Conservation (phyloP, 257 asterid species). For the Nicotiana noctiflora region DNA sequence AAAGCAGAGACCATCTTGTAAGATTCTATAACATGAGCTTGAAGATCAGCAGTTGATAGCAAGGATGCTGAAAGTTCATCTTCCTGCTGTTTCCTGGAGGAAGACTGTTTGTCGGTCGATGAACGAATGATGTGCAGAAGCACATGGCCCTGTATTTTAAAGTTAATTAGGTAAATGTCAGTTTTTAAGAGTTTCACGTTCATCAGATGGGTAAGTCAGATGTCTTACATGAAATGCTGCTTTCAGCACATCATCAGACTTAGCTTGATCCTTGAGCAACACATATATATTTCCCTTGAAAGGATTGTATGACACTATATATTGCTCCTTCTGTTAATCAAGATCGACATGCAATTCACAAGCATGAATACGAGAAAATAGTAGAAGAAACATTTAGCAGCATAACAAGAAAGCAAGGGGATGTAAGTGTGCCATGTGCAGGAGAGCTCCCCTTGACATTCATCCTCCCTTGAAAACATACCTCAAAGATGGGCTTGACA, state of each 20-base stretch:
- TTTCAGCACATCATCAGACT: constrained; percentile 90
- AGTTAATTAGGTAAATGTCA: constrained; percentile 20
- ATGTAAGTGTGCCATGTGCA: not conserved
- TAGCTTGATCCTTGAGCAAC: constrained; percentile 90
- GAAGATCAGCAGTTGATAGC: constrained; percentile 54
- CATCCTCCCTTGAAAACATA: constrained; percentile 21
- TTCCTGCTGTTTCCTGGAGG: constrained; percentile 32
- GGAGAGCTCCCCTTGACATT: not conserved
- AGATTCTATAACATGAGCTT: constrained; percentile 75
- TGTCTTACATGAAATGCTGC: constrained; percentile 91
- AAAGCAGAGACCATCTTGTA: constrained; percentile 90
- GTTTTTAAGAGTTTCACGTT: not conserved
- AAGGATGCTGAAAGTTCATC: constrained; percentile 28
- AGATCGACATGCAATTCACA: constrained; percentile 7
- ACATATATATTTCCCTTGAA: constrained; percentile 74
- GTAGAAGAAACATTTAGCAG: not conserved
- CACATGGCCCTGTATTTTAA: constrained; percentile 74
- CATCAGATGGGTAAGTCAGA: constrained; percentile 14
- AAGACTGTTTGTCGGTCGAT: constrained; percentile 35
- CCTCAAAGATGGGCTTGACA: constrained; percentile 90
- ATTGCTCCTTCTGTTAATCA: constrained; percentile 66
- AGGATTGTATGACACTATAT: constrained; percentile 82
- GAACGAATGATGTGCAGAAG: constrained; percentile 75
- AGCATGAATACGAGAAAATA: not conserved
- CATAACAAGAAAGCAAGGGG: constrained; percentile 1